Evolutionary conservation across 371 early-diverging fungal genomes (phyloP), one percentile per base, ranked within the genome.

Genomic region (Actinomucor elegans): DNA sequence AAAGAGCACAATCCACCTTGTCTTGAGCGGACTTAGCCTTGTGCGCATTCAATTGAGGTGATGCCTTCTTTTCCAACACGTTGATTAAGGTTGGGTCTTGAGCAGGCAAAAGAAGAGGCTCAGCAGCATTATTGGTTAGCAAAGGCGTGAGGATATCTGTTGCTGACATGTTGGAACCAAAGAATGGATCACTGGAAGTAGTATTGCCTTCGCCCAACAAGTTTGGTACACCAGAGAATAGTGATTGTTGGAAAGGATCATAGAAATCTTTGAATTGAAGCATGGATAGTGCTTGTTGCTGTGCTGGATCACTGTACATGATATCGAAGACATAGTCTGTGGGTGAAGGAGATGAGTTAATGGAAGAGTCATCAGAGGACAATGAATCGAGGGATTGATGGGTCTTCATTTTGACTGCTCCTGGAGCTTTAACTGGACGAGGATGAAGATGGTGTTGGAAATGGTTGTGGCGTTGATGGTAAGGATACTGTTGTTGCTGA

Each of bases 351-450:
- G 79, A 75, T 4, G 75, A 66, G 23, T 64, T 64, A 32, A 69
- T 67, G 14, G 79, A 78, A n/a, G 75, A 78, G 28, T 75, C 75
- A 45, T 75, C 79, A 26, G 71, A 71, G 4, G 73, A 71, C 9
- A 63, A 53, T 2, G 77, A 69, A 18, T 60, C 61, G 72, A 69
- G 8, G 59, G 46, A 18, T 58, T 55, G 53, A 35, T 56, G 44
- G 8, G 44, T 44, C n/a, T 42, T 52, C 36, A 36, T 54, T 31
- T 28, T 44, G 3, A 38, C 35, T 3, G 46, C 29, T n/a, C n/a
- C n/a, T n/a, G n/a, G n/a, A 28, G 10, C 38, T 8, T 29, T 11
- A 8, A 20, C 4, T 47, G 18, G 50, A 15, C 38, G 48, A 14
- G 24, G 38, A 4, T 38, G 38, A 28, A n/a, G 38, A 8, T 10